Evolutionary conservation across 257 asterid genomes (phyloP).

Genomic region (Solanum bulbocastanum): DNA sequence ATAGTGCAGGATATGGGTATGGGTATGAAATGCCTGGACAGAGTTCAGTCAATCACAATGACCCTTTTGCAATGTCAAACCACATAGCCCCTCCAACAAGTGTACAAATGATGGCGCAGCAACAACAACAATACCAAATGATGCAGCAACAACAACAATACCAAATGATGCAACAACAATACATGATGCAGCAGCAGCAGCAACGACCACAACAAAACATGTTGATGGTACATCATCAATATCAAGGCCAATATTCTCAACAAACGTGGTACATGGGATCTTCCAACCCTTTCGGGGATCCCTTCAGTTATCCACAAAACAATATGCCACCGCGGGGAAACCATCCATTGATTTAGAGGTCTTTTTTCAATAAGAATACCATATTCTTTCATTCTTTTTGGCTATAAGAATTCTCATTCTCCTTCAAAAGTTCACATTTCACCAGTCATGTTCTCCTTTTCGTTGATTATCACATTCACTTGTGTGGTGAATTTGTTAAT

Average conservation of each 20-base stretch:
- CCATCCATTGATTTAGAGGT: slow-evolving; percentile 33
- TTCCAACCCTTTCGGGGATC: slow-evolving; percentile 71
- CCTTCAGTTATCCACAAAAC: slow-evolving; percentile 31
- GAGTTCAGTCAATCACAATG: slow-evolving; percentile 26
- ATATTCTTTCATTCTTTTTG: neutral
- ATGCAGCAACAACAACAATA: slow-evolving; percentile 30
- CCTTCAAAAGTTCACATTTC: neutral
- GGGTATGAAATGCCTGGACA: slow-evolving; percentile 25
- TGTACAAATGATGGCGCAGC: slow-evolving; percentile 63
- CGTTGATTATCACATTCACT: neutral
- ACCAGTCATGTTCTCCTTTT: neutral
- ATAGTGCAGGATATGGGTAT: slow-evolving; percentile 27
- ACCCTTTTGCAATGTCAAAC: slow-evolving; percentile 58
- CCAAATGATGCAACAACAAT: neutral
- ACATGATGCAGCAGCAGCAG: slow-evolving; percentile 24
- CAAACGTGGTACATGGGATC: slow-evolving; percentile 26
- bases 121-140: neutral
- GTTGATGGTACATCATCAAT: neutral
- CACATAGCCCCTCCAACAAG: slow-evolving; percentile 37
- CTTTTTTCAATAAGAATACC: neutral
- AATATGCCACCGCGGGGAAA: slow-evolving; percentile 36
- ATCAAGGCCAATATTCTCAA: slow-evolving; percentile 18
- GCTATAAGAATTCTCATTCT: neutral
- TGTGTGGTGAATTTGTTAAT: neutral
- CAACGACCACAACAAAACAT: slow-evolving; percentile 14